A percentile compares a stretch with the other conserved stretches of the same genome.
phyloP scores from a whole-genome alignment of 768 basidiomycete genomes.

The Polyporus arcularius region DNA sequence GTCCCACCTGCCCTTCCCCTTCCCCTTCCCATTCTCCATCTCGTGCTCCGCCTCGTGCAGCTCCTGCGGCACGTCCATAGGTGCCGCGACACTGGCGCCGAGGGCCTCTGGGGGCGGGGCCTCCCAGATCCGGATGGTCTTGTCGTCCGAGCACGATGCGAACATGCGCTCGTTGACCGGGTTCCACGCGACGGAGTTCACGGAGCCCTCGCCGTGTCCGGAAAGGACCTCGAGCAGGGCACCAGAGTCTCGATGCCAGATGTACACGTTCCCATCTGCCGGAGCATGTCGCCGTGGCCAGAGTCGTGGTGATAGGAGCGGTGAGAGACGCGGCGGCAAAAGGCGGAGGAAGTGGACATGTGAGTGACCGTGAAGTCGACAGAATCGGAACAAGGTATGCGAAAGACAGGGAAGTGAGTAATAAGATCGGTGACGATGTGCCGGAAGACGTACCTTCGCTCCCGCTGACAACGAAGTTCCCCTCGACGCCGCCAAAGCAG shows the following conservation, averaged over 20 bases:
- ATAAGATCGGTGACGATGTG: not conserved
- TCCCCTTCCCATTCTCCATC: slow-evolving; percentile 20
- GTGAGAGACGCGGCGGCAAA: not conserved
- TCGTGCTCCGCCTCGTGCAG: slow-evolving; percentile 8
- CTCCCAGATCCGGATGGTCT: slow-evolving; percentile 91
- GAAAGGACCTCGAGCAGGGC: slow-evolving; percentile 81
- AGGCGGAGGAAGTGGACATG: not conserved
- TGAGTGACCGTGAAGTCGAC: not conserved
- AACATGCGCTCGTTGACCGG: slow-evolving; percentile 88
- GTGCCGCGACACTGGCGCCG: slow-evolving; percentile 5
- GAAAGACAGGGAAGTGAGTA: not conserved
- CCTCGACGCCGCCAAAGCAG: slow-evolving; percentile 90
- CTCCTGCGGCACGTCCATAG: not conserved
- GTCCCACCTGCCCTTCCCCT: slow-evolving; percentile 25
- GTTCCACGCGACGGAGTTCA: slow-evolving; percentile 98
- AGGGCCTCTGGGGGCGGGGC: slow-evolving; percentile 18
- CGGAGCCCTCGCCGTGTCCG: slow-evolving; percentile 87
- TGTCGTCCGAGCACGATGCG: slow-evolving; percentile 94
- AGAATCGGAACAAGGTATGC: not conserved
- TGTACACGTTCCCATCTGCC: slow-evolving; percentile 88
- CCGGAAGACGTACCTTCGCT: slow-evolving; percentile 75
- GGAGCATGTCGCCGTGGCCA: not conserved
- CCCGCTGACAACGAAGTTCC: slow-evolving; percentile 89
- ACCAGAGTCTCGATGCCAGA: slow-evolving; percentile 91
- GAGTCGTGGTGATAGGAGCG: not conserved